A percentile compares a stretch with the other conserved stretches of the same genome.
These are phyloP conservation scores for Exophiala sideris DNA, from an alignment of 2,329 filamentous ascomycete species.

Conservation along the genomic window DNA sequence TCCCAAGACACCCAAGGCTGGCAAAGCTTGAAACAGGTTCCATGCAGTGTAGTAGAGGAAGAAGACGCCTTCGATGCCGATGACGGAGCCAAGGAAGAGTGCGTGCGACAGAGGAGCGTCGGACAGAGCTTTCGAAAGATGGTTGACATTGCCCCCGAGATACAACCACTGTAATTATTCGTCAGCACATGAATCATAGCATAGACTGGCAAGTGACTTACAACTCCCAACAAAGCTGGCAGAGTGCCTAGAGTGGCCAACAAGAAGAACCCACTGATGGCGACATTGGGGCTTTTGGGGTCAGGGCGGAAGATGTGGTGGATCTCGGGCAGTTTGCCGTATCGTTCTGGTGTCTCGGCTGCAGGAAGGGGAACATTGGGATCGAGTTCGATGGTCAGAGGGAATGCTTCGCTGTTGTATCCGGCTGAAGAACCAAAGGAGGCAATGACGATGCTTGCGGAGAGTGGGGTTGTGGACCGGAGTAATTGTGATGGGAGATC, in stretches of 20 bases:
- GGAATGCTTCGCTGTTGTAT: conserved; percentile 68
- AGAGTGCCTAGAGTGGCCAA: conserved; percentile 69
- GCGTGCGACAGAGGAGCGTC: conserved; percentile 76
- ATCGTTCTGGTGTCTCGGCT: conserved; percentile 70
- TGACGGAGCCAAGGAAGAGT: conserved; percentile 80
- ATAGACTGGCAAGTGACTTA: conserved; percentile 44
- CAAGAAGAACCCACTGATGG: conserved; percentile 76
- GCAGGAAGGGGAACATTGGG: conserved; percentile 57
- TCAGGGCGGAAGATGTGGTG: conserved; percentile 84
- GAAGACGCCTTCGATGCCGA: conserved; percentile 87
- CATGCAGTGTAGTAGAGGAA: conserved; percentile 90
- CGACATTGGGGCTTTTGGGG: conserved; percentile 72
- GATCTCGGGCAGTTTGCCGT: conserved; percentile 79
- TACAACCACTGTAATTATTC: conserved; percentile 66
- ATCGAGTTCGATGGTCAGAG: conserved; percentile 65
- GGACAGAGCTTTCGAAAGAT: conserved; percentile 71
- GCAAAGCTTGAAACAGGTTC: conserved; percentile 87
- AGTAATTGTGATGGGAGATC: conserved; percentile 85
- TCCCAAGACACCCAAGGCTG: conserved; percentile 65
- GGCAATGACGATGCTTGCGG: conserved; percentile 77
- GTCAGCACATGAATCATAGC: not conserved
- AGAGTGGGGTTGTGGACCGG: conserved; percentile 62
- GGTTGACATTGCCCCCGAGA: conserved; percentile 78
- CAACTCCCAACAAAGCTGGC: conserved; percentile 67
- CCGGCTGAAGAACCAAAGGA: conserved; percentile 72